Base-by-base conservation (phyloP, 345 rosid species). In the Aquilaria malaccensis region DNA sequence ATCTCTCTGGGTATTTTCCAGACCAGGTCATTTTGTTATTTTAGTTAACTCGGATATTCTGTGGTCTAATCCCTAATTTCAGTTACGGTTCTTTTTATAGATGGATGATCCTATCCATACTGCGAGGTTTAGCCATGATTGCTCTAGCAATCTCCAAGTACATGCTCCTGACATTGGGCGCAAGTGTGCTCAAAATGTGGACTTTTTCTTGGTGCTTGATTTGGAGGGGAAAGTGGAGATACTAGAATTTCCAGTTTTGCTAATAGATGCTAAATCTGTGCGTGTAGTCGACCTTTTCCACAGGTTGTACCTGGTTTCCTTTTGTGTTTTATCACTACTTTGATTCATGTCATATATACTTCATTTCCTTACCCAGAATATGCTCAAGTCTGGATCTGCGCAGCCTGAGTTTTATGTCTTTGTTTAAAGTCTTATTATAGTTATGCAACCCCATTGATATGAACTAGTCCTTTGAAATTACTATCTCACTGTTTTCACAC, bases 141-240 rank as follows among this genome's bases (percentile, higher is more conserved):
- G 74, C 50, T 73, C 76, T 2, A 69, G 58, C 67, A 89, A 85
- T 55, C 85, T 87, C 66, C 78, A n/a, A 56, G 84, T 79, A 68
- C 58, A 70, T 65, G 81, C 72, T 57, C 73, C 79, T 13, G 80
- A 76, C 62, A 58, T 71, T 13, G 74, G 72, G 55, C 50, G 56
- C 45, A 70, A 69, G 65, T 67, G 77, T 10, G 69, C 83, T 30
- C 95, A 85, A 62, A 86, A 79, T 57, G 79, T 83, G 61, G 78
- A 89, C 71, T 80, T 74, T 66, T 77, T 85, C 81, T 71, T 85
- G 81, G 91, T 89, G 64, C 78, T 87, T 33, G 92, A 87, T 82
- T 80, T 89, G 71, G 95, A 89, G 67, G 88, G 95, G 53, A 89
- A 83, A 76, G 89, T 83, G 56, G 87, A 89, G 80, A 85, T 85